These are phyloP conservation scores for Inonotus obliquus DNA, from an alignment of 1,284 basidiomycete species.

Conservation along the genomic window DNA sequence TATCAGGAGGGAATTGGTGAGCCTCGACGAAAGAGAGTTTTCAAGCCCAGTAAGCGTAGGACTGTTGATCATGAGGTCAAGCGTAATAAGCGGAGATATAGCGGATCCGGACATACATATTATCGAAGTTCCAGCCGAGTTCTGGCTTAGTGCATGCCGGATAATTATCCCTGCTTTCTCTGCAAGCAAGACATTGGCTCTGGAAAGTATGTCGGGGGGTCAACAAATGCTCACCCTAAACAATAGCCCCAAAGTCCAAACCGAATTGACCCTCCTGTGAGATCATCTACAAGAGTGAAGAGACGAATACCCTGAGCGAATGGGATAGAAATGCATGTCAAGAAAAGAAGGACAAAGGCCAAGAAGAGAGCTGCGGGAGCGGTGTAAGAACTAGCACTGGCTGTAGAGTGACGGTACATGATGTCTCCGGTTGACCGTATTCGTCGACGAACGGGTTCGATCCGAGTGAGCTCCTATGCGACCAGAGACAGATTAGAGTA, in stretches of 20 bases:
- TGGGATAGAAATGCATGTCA: conserved; percentile 12
- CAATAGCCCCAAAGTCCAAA: conserved; percentile 15
- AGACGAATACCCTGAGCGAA: conserved; percentile 11
- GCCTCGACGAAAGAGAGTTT: conserved; percentile 1
- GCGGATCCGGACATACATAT: conserved; percentile 1
- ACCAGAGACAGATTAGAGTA: not conserved
- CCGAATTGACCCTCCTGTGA: conserved; percentile 9
- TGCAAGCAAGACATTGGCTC: not conserved
- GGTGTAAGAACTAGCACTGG: not conserved
- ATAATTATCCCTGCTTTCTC: not conserved
- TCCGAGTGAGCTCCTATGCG: not conserved
- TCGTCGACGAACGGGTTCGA: not conserved
- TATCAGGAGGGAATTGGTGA: conserved; percentile 2
- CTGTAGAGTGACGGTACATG: not conserved
- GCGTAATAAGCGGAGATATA: not conserved
- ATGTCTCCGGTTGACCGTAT: not conserved
- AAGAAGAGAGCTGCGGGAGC: conserved; percentile 6
- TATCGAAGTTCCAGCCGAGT: conserved; percentile 12
- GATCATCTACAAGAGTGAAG: conserved; percentile 12
- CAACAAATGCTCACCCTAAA: conserved; percentile 4
- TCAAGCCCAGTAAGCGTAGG: conserved; percentile 11
- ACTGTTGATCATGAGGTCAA: not conserved
- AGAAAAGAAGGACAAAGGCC: conserved; percentile 13
- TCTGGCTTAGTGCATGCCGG: conserved; percentile 9
- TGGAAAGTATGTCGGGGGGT: not conserved